Evolutionary conservation across 768 basidiomycete species (phyloP).

Genomic region (Lactarius hengduanensis): DNA sequence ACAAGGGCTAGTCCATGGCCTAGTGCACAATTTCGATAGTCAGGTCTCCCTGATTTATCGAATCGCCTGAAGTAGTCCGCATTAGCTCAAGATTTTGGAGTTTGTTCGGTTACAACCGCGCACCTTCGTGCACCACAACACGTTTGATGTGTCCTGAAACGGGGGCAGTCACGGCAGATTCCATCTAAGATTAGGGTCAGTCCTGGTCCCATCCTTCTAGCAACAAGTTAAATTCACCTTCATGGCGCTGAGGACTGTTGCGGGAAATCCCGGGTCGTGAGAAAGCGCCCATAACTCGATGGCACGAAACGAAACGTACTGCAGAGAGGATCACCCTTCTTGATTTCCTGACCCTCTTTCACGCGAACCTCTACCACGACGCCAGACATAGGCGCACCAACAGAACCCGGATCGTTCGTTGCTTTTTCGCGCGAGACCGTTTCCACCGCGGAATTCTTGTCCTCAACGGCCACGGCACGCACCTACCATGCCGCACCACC

Average conservation of each 20-base stretch:
- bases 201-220: conserved; percentile 23
- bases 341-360: conserved; percentile 96
- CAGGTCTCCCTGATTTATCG: conserved; percentile 92
- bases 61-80: conserved; percentile 61
- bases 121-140: conserved; percentile 86
- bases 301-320: conserved; percentile 49
- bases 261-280: conserved; percentile 27
- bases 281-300: conserved; percentile 12
- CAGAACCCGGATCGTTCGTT: conserved; percentile 89
- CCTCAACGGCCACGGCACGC: conserved; percentile 93
- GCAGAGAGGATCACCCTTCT: conserved; percentile 95
- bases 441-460: conserved; percentile 96
- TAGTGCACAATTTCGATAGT: conserved; percentile 79
- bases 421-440: conserved; percentile 94
- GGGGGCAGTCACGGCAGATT: conserved; percentile 93
- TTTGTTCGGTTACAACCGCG: conserved; percentile 26
- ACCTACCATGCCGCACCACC: conserved; percentile 47
- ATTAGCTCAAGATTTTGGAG: conserved; percentile 9
- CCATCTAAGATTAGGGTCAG: conserved; percentile 65
- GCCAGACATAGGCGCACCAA: conserved; percentile 97
- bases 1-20: conserved; percentile 57
- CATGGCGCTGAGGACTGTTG: conserved; percentile 90
- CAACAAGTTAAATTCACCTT: conserved; percentile 55
- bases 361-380: conserved; percentile 98
- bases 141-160: conserved; percentile 96